Evolutionary conservation across 768 basidiomycete genomes (phyloP).

Genomic region (Chalciporus piperatus): DNA sequence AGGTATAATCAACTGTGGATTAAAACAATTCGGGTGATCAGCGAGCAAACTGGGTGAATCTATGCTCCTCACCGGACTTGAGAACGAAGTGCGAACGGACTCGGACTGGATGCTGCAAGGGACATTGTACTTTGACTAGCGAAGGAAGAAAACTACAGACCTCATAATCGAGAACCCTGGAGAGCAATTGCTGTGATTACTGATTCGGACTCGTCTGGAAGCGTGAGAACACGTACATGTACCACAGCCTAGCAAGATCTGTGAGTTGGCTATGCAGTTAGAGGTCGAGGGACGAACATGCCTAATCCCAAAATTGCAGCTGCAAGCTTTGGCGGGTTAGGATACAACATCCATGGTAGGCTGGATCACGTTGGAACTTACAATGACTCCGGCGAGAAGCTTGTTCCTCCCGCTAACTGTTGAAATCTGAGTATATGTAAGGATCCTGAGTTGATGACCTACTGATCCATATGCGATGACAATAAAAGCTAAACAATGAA

Average conservation of each 20-base stretch:
- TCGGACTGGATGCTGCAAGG: slow-evolving; percentile 5
- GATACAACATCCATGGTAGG: no score
- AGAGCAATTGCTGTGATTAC: not conserved
- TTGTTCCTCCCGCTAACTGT: slow-evolving; percentile 15
- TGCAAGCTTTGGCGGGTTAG: not conserved
- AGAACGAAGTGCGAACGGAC: slow-evolving; percentile 3
- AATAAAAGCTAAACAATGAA: slow-evolving; percentile 10
- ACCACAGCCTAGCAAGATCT: not conserved
- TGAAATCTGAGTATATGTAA: not conserved
- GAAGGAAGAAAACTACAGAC: not conserved
- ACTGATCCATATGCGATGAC: slow-evolving; percentile 19
- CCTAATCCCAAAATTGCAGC: not conserved
- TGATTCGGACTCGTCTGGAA: not conserved
- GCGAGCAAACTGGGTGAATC: no score
- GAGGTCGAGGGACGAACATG: not conserved
- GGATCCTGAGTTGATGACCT: not conserved
- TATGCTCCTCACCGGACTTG: slow-evolving; percentile 3
- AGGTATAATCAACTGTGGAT: slow-evolving; percentile 3
- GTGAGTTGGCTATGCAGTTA: not conserved
- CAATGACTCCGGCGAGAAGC: slow-evolving; percentile 1
- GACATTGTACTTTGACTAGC: not conserved
- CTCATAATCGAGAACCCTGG: not conserved
- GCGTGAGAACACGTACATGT: slow-evolving; percentile 1
- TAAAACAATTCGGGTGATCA: not conserved
- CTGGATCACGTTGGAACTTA: not conserved